Base-by-base conservation (phyloP, 495 filamentous ascomycete species). In the Lichenothelia convexa region DNA sequence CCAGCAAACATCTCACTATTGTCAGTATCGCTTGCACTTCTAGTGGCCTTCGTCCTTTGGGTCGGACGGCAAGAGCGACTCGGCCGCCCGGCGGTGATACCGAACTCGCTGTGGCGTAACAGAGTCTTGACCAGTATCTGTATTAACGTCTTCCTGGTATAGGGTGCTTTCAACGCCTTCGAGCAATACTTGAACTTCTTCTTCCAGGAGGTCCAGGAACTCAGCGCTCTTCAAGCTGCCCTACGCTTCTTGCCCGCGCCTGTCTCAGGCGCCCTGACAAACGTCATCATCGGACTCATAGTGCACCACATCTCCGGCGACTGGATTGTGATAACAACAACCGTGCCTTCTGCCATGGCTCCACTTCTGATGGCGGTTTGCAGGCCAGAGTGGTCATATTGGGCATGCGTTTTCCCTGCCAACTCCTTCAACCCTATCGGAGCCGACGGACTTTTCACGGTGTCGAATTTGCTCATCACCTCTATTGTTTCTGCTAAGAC, bases 401-500 rank as follows among this genome's bases (percentile, higher is more conserved):
- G 72, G 71, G 49, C 50, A 6, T 61, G 49, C 24, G 63, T 60
- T 1, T 75, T 78, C 46, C 57, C 58, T 0, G 64, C 61, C 0
- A 46, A 65, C 18, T 34, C 62, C 2, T 55, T 73, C 20, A 63
- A 60, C 29, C 65, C 71, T 1, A 51, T 71, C 2, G 64, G 63
- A 27, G 63, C 67, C 0, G 74, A 78, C 45, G 57, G 63, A 3
- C 58, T 75, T 6, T 80, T 76, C 53, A 70, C 65, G 5, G 62
- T 77, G 5, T 64, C 69, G 2, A 74, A 75, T 34, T 54, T 80
- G 15, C 45, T 77, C 30, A 69, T 78, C 38, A 64, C 71, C 1
- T 51, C 62, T n/a, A 59, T 61, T 4, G 76, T 78, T 42, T 66
- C 71, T 0, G 39, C 56, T 1, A 49, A 66, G 32, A 73, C 62